Evolutionary conservation across 225 moss, liverwort and hornwort genomes (phyloP), one percentile per base, ranked within the genome.

Genomic region (Ulota crispa): DNA sequence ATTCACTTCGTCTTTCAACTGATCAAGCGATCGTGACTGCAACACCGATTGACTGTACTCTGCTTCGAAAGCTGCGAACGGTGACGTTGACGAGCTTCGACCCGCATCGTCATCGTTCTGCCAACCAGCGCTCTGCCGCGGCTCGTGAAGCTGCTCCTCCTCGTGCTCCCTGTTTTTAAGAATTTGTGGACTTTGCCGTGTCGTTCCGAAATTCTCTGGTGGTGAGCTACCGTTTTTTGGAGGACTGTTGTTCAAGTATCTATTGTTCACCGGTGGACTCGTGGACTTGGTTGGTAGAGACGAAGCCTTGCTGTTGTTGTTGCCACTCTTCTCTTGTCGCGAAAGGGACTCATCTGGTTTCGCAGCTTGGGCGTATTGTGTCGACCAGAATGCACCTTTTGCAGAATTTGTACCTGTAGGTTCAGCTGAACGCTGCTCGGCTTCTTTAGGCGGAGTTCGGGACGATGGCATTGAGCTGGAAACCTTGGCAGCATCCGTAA

Each of bases 381-480:
- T 94, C 63, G 99, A 89, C 99, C 99, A 99, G 83, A 99, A 99
- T 12, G 94, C 93, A 81, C 97, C 97, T 80, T 86, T 86, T 9
- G 82, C 79, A 63, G 87, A 80, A 75, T 77, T 90, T 3, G 61
- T 75, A 71, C 87, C 79, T 28, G 88, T 88, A 81, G 86, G 86
- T 86, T 92, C 91, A 69, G 68, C 61, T 34, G 88, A 71, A 73
- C 89, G 91, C 47, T 84, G 96, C 65, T 94, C 95, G 61, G 80
- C 19, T 80, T 99, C 99, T 81, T 88, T 94, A 16, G 81, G 89
- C 61, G 88, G 92, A 82, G 89, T 68, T 69, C 92, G 92, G 76
- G 97, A 93, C 62, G 88, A 87, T 47, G 92, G 84, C 64, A 76
- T 39, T 73, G 86, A 71, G 77, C 64, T 83, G 6, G 81, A 66